Percentiles rank a stretch among this genome's conserved stretches.
phyloP scores from a whole-genome alignment of 768 basidiomycete genomes.

The Rhizopogon vesiculosus region DNA sequence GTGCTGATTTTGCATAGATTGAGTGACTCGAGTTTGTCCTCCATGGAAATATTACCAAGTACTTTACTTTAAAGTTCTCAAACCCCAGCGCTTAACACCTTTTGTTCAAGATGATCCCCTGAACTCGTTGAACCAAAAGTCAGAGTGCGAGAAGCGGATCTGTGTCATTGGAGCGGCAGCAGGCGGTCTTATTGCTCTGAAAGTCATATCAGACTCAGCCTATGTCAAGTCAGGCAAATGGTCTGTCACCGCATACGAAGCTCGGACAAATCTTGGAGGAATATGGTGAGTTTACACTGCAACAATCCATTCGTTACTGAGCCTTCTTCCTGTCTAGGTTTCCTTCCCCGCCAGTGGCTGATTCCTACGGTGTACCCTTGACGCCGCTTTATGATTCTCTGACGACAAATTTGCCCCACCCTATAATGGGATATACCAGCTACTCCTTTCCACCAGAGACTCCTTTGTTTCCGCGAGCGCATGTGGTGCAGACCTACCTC shows the following conservation, averaged over 20 bases:
- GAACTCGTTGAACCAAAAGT: not conserved
- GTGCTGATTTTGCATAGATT: too few relatives aligned
- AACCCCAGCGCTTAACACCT: not conserved
- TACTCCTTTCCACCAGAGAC: conserved; percentile 70
- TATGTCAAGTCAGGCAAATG: conserved; percentile 58
- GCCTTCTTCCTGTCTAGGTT: conserved; percentile 35
- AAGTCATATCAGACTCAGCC: conserved; percentile 53
- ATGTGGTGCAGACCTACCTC: conserved; percentile 64
- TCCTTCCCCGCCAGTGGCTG: conserved; percentile 44
- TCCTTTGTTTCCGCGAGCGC: conserved; percentile 60
- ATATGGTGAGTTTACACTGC: conserved; percentile 52
- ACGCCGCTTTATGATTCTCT: conserved; percentile 77
- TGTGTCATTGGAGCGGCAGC: conserved; percentile 76
- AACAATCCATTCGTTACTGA: not conserved
- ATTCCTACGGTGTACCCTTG: conserved; percentile 38
- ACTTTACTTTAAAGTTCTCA: not conserved
- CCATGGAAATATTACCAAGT: not conserved
- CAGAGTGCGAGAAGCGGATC: conserved; percentile 34
- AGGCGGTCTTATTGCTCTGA: conserved; percentile 68
- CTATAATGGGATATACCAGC: conserved; percentile 64
- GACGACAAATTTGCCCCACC: conserved; percentile 80
- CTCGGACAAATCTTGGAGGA: conserved; percentile 64
- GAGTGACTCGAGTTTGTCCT: not conserved
- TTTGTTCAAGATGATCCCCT: not conserved
- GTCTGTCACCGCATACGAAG: conserved; percentile 61